Evolutionary conservation across 1,139 yeast genomes (phyloP), one percentile per base, ranked within the genome.

Genomic region (Kodamaea plutei): DNA sequence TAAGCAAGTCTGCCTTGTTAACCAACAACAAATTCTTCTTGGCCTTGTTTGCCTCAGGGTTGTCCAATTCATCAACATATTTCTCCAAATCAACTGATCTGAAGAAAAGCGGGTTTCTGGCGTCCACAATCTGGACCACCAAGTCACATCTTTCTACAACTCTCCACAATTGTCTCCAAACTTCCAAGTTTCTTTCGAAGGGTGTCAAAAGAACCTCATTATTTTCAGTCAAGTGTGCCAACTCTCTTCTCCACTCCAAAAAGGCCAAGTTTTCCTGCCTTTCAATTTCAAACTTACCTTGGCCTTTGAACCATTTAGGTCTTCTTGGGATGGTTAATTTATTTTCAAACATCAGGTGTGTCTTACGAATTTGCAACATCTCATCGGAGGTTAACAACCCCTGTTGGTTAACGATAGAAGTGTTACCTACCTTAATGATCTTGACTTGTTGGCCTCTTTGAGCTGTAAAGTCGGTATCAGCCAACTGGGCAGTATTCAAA

Each of bases 111-210:
- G 99, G 98, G 52, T 85, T 88, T 60, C 99, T 73, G 6, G 97
- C 97, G 64, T 93, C 99, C 19, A 91, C 98, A 64, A 93, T 93
- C 56, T 93, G 99, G 4, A 93, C 97, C 28, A 93, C 77, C 47
- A 93, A 69, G 58, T 91, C 96, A 29, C 93, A 84, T 52, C 98
- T 75, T 56, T 93, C 99, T 11, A 89, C 87, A 31, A 93, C 99
- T 61, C 99, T 74, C 99, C 99, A 93, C 45, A 93, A 66, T 60
- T 93, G 99, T 55, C 93, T 79, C 99, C 99, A 93, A 38, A 93
- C 97, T 65, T 91, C 96, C 45, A 93, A 69, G 54, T 93, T 93
- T 60, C 98, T 76, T 63, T 93, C 99, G 54, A 91, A 93, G 2
- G 99, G 99, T 0, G 99, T 93, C 56, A 93, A 70, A 40, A 89